Base-by-base conservation (phyloP, 2,329 filamentous ascomycete genomes). In the Fusarium sacchari region DNA sequence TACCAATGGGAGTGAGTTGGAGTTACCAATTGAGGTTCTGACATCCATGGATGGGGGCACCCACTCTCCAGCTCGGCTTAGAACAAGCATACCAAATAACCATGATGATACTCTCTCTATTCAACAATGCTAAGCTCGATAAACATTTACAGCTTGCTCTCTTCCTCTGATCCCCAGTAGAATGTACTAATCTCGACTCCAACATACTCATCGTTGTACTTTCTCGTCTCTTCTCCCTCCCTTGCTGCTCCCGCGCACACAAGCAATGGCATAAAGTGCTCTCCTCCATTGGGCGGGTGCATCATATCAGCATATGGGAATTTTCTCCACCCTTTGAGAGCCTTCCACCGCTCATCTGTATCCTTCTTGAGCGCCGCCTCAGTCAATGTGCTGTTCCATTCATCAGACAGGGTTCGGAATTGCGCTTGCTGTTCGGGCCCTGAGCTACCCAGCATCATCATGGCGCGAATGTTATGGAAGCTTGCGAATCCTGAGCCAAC, bases 401-500 rank as follows among this genome's bases (percentile, higher is more conserved):
- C 77, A 18, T 75, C 73, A 6, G 82, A 80, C 22, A 77, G 63
- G 10, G 55, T 60, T 44, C 67, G 76, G 60, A 84, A 77, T 34
- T 72, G 65, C 4, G 75, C 75, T 17, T 66, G 55, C 50, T 74
- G 67, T 10, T 66, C 69, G 7, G 71, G 53, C 8, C 78, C 75
- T 22, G 75, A 72, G 52, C 58, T 64, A 30, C 77, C 74, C 32
- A 85, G 73, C 47, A 73, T 62, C 34, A 85, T 83, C 84, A 90
- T 86, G 36, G 83, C 74, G 30, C 82, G 79, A 14, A 90, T 75
- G 77, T 90, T 90, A 78, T 90, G 89, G 63, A 90, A 83, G 6
- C 86, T 87, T 2, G 89, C 88, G 72, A 90, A 90, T 30, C 89
- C 89, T 1, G 87, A 89, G n/a, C 89, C 89, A 44, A 90, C 74